Base-by-base conservation (phyloP, 495 filamentous ascomycete species). In the Chlorociboria aeruginascens region DNA sequence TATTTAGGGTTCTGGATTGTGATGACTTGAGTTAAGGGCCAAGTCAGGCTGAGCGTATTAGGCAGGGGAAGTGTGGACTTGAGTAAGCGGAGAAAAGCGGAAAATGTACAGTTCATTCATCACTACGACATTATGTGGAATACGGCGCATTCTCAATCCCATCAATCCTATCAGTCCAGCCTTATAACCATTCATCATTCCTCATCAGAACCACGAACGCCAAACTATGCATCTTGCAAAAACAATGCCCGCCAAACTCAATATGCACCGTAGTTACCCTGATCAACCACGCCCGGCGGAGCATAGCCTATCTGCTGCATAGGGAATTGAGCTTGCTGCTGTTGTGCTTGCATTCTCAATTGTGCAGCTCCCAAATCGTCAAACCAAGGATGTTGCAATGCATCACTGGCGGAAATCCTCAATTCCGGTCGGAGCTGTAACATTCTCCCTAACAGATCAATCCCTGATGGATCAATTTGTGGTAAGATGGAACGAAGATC, bases 351-450 rank as follows among this genome's bases (percentile, higher is more conserved):
- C 47, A 42, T 29, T 52, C 55, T 58, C 17, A 46, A 41, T 16
- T 46, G 46, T 6, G 35, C 33, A 37, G 36, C 47, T 32, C 32
- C 37, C 6, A 60, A 42, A 48, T 60, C 57, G 25, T 54, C 52
- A 43, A 98, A 98, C 92, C 92, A 98, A 2, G 79, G 84, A 63
- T 98, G 93, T 51, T 78, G 72, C 44, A 97, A 67, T 3, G 90
- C 90, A 48, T 89, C 83, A 48, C 78, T 68, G 8, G 92, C 92
- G 46, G 82, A 84, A 56, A 94, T 82, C 29, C 92, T 78, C 70
- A 94, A 83, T 61, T 98, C 92, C 6, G 92, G 92, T 33, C 92
- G 77, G 32, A 97, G 69, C 57, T 96, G 89, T 32, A 98, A 74
- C 92, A 97, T 95, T 20, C 82, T 72, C 55, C 80, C 79, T 48